phyloP scores from a whole-genome alignment of 495 filamentous ascomycete species.

The Cladorrhinum samala region DNA sequence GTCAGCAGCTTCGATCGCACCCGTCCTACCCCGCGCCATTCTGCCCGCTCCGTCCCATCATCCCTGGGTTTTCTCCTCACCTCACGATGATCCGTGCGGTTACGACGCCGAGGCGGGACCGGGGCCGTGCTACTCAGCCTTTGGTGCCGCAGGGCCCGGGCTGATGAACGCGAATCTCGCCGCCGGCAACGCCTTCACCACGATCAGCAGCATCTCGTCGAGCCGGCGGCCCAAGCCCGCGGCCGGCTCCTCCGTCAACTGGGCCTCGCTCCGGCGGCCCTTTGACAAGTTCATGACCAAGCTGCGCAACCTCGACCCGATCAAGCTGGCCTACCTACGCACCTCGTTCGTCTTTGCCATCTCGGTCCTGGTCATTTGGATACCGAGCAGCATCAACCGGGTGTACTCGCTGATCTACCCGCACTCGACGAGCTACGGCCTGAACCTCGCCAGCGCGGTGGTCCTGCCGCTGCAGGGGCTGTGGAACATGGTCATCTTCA shows the following conservation, averaged over 20 bases:
- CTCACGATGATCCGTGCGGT: not conserved
- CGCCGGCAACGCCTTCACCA: conserved; percentile 19
- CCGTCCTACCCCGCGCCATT: conserved; percentile 3
- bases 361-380: conserved; percentile 76
- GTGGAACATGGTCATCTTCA: conserved; percentile 78
- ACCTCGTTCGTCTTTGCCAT: conserved; percentile 77
- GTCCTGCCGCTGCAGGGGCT: conserved; percentile 81
- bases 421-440: conserved; percentile 49
- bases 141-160: no score
- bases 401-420: conserved; percentile 63
- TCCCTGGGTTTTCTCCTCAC: conserved; percentile 6
- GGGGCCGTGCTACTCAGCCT: no score
- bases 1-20: conserved; percentile 11
- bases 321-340: conserved; percentile 70
- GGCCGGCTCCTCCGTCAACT: conserved; percentile 3
- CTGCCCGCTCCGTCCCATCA: conserved; percentile 3
- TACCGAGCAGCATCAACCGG: conserved; percentile 71
- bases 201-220: conserved; percentile 19
- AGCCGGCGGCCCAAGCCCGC: not conserved
- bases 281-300: conserved; percentile 23
- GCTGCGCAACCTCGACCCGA: conserved; percentile 46
- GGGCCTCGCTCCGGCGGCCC: conserved; percentile 1
- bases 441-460: conserved; percentile 64
- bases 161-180: no score
- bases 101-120: conserved; percentile 2